A percentile compares a stretch with the other conserved stretches of the same genome.
phyloP scores from a whole-genome alignment of 306 rosid genomes.

The Vigna nakashimae region DNA sequence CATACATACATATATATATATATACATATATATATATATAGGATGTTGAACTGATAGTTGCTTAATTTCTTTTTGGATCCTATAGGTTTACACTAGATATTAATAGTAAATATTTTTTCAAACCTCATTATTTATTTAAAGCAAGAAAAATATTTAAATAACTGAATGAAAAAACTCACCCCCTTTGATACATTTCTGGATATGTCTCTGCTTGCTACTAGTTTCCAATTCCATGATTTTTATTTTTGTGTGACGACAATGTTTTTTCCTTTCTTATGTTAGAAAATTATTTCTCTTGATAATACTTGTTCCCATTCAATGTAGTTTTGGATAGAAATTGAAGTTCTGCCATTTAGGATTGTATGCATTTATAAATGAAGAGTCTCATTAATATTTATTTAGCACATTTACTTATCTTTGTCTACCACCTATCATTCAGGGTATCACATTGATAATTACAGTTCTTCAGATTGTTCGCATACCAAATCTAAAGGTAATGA shows the following conservation, averaged over 20 bases:
- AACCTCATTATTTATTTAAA: too few species aligned
- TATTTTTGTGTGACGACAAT: background rate
- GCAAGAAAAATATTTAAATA: too few species aligned
- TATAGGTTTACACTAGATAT: too few species aligned
- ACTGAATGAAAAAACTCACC: too few species aligned
- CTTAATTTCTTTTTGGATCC: too few species aligned
- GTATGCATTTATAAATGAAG: slow-evolving; percentile 21
- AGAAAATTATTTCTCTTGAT: background rate
- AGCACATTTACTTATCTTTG: slow-evolving; percentile 17
- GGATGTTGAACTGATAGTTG: too few species aligned
- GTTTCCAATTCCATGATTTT: slow-evolving; percentile 26
- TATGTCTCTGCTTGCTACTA: background rate
- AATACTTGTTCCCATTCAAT: background rate
- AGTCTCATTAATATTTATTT: slow-evolving; percentile 28
- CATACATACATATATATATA: too few species aligned
- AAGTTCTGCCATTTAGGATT: slow-evolving; percentile 21
- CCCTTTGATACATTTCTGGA: too few species aligned
- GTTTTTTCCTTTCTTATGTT: background rate
- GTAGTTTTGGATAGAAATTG: slow-evolving; percentile 8
- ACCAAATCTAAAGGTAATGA: slow-evolving; percentile 96
- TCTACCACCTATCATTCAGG: slow-evolving; percentile 57
- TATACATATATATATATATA: too few species aligned
- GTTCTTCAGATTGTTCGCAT: slow-evolving; percentile 97
- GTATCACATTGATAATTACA: slow-evolving; percentile 88
- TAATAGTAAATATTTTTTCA: too few species aligned